Evolutionary conservation across 768 basidiomycete species (phyloP).

Genomic region (Krasilnikovozyma curviuscula): DNA sequence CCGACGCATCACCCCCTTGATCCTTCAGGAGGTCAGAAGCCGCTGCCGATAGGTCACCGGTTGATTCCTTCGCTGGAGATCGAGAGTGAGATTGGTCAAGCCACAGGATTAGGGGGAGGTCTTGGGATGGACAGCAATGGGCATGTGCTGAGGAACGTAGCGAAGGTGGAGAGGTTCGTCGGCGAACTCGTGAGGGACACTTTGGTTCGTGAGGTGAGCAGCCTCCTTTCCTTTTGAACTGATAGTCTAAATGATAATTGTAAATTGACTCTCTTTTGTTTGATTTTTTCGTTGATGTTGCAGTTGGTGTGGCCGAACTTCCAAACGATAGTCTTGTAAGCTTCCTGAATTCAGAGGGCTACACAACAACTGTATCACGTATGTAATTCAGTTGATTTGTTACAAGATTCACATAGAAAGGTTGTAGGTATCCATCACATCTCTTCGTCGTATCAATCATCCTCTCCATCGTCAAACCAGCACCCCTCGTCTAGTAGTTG

Average conservation of each 20-base stretch:
- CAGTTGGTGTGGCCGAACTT: constrained; percentile 92
- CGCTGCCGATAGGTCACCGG: constrained; percentile 5
- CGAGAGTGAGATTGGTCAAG: constrained; percentile 9
- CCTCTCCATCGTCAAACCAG: too few species aligned
- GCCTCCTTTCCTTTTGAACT: too few species aligned
- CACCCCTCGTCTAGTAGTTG: too few species aligned
- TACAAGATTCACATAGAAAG: too few species aligned
- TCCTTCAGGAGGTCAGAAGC: constrained; percentile 50
- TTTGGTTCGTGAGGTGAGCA: not conserved
- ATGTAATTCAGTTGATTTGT: too few species aligned
- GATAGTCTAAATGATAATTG: too few species aligned
- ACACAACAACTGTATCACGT: too few species aligned
- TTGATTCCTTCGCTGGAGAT: constrained; percentile 9
- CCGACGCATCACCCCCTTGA: constrained; percentile 62
- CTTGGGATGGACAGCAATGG: too few species aligned
- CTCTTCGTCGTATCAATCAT: too few species aligned
- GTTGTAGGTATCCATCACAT: too few species aligned
- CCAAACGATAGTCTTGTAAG: constrained; percentile 46
- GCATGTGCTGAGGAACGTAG: constrained; percentile 12
- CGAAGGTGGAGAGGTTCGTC: constrained; percentile 9
- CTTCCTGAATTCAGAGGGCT: too few species aligned
- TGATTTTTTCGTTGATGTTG: constrained; percentile 54
- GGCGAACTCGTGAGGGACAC: not conserved
- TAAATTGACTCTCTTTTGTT: not conserved
- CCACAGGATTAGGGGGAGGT: too few species aligned